Evolutionary conservation across 1,139 yeast genomes (phyloP), one percentile per base, ranked within the genome.

Genomic region (Lizanozyma gosingica): DNA sequence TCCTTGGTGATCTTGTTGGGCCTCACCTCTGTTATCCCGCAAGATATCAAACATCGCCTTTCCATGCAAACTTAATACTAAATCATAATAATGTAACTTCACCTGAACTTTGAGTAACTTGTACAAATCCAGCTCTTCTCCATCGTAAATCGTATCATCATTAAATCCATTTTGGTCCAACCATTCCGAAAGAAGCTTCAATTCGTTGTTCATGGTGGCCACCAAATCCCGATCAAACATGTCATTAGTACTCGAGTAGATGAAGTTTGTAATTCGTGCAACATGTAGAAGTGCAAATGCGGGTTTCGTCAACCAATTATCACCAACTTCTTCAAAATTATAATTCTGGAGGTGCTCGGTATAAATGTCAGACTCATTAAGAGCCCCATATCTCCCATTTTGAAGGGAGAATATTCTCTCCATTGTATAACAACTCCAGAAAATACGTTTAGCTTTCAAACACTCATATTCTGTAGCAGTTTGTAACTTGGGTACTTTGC

Each of bases 351-450:
- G 60, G 6, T 6, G 29, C 14, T 40, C 40, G 3, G 64, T 45
- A 17, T 47, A 51, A 15, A 60, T 50, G 38, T 73, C 78, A 17
- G 47, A 48, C 32, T 67, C 70, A 14, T 61, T 49, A 16, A 78
- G 51, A 2, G 69, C 70, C 45, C 67, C 64, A 38, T 62, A 59
- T 40, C 79, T 57, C 2, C 86, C 85, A 34, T 68, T 64, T 48
- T 78, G 84, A 34, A 78, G 56, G 3, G 78, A 76, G 43, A 76
- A 55, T 15, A 76, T 47, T 41, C 80, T 60, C 48, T 80, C 87
- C 62, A 77, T 60, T 1, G 76, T 65, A 50, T 69, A 80, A 4
- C 73, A 74, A 18, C 73, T 52, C 81, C 83, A 79, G 52, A 76
- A 80, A 1, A 78, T 67, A 37, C 83, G 60, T 45, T 64, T 65